These are phyloP conservation scores for Quillaja saponaria DNA, from an alignment of 306 rosid genomes.

Conservation along the genomic window DNA sequence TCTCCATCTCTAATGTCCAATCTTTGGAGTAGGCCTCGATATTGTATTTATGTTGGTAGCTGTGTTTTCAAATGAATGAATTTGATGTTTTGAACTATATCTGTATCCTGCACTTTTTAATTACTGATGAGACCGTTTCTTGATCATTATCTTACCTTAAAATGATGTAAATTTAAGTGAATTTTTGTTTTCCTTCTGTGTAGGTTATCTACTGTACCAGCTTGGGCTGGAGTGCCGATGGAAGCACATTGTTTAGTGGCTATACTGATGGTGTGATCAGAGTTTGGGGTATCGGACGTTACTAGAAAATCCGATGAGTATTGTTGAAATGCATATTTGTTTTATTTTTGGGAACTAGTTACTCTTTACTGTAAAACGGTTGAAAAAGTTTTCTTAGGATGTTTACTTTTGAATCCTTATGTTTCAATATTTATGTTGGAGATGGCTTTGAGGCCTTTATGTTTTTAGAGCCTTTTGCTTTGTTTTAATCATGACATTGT, in stretches of 20 bases:
- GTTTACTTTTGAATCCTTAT: slow-evolving; percentile 36
- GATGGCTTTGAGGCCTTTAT: slow-evolving; percentile 54
- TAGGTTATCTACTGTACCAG: slow-evolving; percentile 88
- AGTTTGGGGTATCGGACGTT: slow-evolving; percentile 94
- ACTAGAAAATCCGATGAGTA: slow-evolving; percentile 31
- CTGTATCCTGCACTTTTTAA: background rate
- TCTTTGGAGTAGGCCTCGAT: no score
- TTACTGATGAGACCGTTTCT: background rate
- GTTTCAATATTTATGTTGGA: slow-evolving; percentile 39
- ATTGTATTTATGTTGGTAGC: no score
- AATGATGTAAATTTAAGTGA: background rate
- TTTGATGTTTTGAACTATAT: background rate
- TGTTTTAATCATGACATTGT: background rate
- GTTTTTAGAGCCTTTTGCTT: slow-evolving; percentile 19
- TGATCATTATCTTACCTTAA: no score
- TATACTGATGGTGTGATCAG: slow-evolving; percentile 91
- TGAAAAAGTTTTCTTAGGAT: slow-evolving; percentile 36
- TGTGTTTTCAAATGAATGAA: background rate
- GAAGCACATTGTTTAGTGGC: slow-evolving; percentile 96
- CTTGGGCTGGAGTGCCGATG: slow-evolving; percentile 92
- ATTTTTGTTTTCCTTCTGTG: background rate
- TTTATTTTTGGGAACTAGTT: slow-evolving; percentile 48
- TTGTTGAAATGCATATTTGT: slow-evolving; percentile 16
- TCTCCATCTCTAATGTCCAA: no score
- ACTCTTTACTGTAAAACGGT: slow-evolving; percentile 38